Conservation (phyloP, 1,139 yeast genomes). For the Magnusiomyces suaveolens region DNA sequence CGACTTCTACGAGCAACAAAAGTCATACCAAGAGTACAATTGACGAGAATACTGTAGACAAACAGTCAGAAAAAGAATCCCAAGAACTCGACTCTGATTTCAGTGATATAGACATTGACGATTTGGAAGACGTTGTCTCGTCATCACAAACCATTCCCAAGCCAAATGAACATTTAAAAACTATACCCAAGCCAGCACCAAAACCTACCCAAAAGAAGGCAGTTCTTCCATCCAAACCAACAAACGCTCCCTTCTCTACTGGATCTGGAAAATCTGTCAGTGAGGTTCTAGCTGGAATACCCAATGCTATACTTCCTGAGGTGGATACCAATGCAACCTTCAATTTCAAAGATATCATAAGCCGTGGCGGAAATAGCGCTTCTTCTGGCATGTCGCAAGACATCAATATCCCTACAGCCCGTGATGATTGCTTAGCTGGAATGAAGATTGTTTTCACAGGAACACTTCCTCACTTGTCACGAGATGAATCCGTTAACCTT, state of each 20-base stretch:
- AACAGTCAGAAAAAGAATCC: too few species aligned
- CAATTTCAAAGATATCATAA: constrained; percentile 44
- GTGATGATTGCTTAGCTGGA: constrained; percentile 75
- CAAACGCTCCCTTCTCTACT: not conserved
- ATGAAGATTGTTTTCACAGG: constrained; percentile 93
- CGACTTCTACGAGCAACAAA: not conserved
- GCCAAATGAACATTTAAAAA: too few species aligned
- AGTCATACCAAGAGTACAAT: not conserved
- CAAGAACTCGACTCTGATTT: not conserved
- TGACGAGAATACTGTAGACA: constrained; percentile 40
- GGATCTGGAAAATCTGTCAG: constrained; percentile 35
- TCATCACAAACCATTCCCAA: too few species aligned
- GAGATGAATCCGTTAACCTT: constrained; percentile 63
- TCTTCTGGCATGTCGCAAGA: constrained; percentile 23
- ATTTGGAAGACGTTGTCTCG: not conserved
- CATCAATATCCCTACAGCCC: constrained; percentile 59
- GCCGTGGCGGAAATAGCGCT: constrained; percentile 8
- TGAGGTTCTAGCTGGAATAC: constrained; percentile 49
- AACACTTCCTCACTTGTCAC: constrained; percentile 63
- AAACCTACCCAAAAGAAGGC: constrained; percentile 7
- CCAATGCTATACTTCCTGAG: constrained; percentile 62
- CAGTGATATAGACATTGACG: not conserved
- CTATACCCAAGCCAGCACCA: constrained; percentile 1
- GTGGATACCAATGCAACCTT: constrained; percentile 43
- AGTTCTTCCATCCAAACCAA: constrained; percentile 4